Conservation (phyloP, 306 rosid species). For the Cyclanthera cordifolia region DNA sequence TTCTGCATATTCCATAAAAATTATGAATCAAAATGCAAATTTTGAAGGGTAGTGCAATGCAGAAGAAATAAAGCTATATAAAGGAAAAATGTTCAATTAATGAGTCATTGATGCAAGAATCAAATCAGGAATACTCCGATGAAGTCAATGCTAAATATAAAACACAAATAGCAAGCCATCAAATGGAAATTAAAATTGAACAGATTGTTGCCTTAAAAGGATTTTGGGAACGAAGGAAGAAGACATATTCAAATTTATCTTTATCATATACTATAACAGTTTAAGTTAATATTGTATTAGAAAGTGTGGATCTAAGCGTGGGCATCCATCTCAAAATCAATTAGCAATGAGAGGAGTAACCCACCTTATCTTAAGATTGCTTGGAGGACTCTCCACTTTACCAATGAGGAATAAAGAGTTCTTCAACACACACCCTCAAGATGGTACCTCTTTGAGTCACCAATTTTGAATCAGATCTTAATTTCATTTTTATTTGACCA, state of each 20-base stretch:
- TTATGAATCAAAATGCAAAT: conserved; percentile 3
- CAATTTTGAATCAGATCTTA: no score
- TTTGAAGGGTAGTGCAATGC: neutral
- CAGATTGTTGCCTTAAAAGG: neutral
- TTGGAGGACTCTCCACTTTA: no score
- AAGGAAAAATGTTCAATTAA: neutral
- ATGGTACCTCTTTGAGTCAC: no score
- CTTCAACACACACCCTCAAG: no score
- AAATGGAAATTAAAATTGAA: neutral
- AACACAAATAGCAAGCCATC: neutral
- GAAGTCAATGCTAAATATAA: neutral
- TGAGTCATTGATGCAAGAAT: neutral
- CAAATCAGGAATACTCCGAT: neutral
- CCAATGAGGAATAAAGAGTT: no score
- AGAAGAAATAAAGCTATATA: neutral
- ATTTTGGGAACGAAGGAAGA: neutral
- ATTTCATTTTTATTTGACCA: no score
- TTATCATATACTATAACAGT: neutral
- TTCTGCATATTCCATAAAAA: conserved; percentile 42
- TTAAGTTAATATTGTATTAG: no score
- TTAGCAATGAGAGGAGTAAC: no score
- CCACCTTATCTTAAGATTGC: no score
- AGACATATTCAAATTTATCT: neutral
- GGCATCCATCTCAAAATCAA: no score
- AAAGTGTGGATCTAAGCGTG: no score